Percentiles rank a stretch among this genome's conserved stretches.
Evolutionary conservation across 768 basidiomycete genomes (phyloP).

Genomic region (Hydnomerulius pinastri): DNA sequence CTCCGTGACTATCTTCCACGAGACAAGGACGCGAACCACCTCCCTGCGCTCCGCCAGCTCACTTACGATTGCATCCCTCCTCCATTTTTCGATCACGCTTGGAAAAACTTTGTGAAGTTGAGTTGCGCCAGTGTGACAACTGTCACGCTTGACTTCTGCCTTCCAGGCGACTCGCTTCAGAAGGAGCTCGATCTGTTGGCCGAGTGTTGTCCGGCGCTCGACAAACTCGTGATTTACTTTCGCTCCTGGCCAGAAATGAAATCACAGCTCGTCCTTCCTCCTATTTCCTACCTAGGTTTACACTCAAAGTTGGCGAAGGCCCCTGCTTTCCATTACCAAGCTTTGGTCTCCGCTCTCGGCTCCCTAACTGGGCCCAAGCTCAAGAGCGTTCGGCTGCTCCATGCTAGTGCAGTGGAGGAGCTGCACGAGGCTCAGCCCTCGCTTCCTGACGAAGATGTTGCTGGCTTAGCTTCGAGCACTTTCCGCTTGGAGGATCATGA

Average conservation of each 20-base stretch:
- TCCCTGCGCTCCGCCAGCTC: slow-evolving; percentile 32
- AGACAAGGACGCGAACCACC: slow-evolving; percentile 26
- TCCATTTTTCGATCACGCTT: slow-evolving; percentile 28
- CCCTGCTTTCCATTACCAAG: slow-evolving; percentile 13
- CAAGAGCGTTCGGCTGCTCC: slow-evolving; percentile 21
- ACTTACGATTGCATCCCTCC: slow-evolving; percentile 34
- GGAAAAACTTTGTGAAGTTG: slow-evolving; percentile 27
- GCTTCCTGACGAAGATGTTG: slow-evolving; percentile 9
- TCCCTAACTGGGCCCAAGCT: slow-evolving; percentile 24
- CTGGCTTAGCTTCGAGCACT: slow-evolving; percentile 4
- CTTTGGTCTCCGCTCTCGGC: slow-evolving; percentile 23
- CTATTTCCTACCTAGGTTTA: slow-evolving; percentile 26
- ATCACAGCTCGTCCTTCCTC: slow-evolving; percentile 21
- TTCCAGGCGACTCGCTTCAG: slow-evolving; percentile 24
- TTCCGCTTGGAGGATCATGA: slow-evolving; percentile 26
- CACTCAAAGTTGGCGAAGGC: slow-evolving; percentile 18
- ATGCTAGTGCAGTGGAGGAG: slow-evolving; percentile 12
- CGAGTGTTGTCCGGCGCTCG: slow-evolving; percentile 23
- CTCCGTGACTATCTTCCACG: slow-evolving; percentile 31
- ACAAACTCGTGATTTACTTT: slow-evolving; percentile 28
- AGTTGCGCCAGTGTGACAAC: slow-evolving; percentile 29
- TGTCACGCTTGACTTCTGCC: slow-evolving; percentile 29
- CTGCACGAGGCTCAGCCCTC: slow-evolving; percentile 10
- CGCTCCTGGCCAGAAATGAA: slow-evolving; percentile 26
- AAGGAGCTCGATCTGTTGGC: slow-evolving; percentile 26